These are phyloP conservation scores for Starmerella sirachaensis DNA, from an alignment of 805 yeast genomes.

Conservation along the genomic window DNA sequence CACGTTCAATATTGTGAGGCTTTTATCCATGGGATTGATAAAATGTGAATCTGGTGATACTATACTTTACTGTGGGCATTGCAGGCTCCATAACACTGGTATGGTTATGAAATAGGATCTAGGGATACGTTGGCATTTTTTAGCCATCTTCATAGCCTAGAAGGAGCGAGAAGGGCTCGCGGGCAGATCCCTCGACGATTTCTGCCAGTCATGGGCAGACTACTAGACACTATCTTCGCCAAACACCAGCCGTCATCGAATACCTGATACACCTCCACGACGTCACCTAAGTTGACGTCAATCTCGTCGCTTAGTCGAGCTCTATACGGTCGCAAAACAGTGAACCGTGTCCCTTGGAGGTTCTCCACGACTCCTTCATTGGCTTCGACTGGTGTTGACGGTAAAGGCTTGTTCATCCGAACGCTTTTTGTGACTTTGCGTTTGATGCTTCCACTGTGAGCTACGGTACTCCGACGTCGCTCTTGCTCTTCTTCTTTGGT, in stretches of 20 bases:
- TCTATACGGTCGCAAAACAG: slow-evolving; percentile 56
- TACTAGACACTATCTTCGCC: slow-evolving; percentile 27
- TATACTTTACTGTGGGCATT: no score
- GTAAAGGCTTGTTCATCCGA: slow-evolving; percentile 20
- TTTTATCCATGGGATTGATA: no score
- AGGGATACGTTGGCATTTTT: no score
- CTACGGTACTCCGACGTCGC: background rate
- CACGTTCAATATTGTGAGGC: no score
- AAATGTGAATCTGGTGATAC: no score
- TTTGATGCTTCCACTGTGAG: background rate
- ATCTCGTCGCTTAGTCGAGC: slow-evolving; percentile 82
- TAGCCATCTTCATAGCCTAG: no score
- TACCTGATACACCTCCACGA: slow-evolving; percentile 60
- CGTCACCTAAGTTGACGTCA: slow-evolving; percentile 51
- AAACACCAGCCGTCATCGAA: slow-evolving; percentile 97
- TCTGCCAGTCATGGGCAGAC: background rate
- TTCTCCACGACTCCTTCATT: slow-evolving; percentile 20
- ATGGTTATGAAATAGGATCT: no score
- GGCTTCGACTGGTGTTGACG: slow-evolving; percentile 11
- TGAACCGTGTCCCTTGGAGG: slow-evolving; percentile 31
- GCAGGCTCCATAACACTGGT: no score
- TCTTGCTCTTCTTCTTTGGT: no score
- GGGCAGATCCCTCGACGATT: slow-evolving; percentile 20
- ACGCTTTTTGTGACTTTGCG: background rate
- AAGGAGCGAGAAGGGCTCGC: slow-evolving; percentile 9